Conservation (phyloP, 1,284 basidiomycete species). For the Leccinum fuscescens region DNA sequence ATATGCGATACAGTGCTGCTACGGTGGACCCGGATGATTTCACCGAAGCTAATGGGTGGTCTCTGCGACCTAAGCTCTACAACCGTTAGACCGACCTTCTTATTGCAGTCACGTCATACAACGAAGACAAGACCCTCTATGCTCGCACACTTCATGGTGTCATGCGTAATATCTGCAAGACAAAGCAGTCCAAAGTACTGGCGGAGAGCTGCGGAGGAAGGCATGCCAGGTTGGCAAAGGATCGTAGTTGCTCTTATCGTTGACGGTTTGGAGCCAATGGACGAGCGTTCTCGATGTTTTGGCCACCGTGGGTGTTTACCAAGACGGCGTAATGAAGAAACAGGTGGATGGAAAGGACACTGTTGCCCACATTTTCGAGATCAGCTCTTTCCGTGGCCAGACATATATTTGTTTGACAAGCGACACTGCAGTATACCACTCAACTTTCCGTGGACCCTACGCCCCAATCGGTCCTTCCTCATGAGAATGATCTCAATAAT, state of each 20-base stretch:
- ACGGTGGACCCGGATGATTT: conserved; percentile 97
- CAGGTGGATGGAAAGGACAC: conserved; percentile 90
- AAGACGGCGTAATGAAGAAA: conserved; percentile 97
- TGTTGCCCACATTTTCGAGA: conserved; percentile 90
- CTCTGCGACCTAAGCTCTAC: conserved; percentile 82
- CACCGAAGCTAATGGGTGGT: conserved; percentile 75
- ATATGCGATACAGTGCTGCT: conserved; percentile 91
- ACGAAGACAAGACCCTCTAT: conserved; percentile 92
- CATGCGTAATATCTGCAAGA: conserved; percentile 96
- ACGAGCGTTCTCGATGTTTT: conserved; percentile 86
- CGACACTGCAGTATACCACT: conserved; percentile 69
- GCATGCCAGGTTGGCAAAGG: conserved; percentile 87
- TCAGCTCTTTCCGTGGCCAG: conserved; percentile 30
- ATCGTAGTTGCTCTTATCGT: conserved; percentile 91
- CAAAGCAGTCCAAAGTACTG: conserved; percentile 92
- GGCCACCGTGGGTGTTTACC: conserved; percentile 87
- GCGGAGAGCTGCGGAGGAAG: conserved; percentile 83
- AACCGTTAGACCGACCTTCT: conserved; percentile 90
- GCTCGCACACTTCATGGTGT: conserved; percentile 91
- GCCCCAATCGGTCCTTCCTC: conserved; percentile 88
- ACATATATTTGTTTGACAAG: conserved; percentile 8
- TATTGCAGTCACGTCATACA: conserved; percentile 89
- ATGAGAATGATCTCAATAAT: conserved; percentile 86
- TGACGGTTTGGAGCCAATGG: conserved; percentile 94
- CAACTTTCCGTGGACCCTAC: conserved; percentile 89